phyloP scores from a whole-genome alignment of 371 early-diverging fungal genomes.

The Amoeboaphelidium occidentale region DNA sequence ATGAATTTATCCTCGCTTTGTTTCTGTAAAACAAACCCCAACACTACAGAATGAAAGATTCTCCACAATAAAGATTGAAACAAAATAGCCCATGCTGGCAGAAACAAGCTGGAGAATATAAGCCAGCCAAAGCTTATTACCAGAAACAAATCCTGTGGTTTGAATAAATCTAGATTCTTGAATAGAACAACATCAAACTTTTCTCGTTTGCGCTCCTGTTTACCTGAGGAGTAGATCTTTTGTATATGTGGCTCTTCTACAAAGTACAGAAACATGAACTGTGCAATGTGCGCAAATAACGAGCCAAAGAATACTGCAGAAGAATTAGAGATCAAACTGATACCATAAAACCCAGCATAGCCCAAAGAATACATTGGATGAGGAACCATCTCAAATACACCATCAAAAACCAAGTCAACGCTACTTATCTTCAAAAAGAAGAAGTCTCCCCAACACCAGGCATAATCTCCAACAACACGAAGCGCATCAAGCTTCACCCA shows the following conservation, averaged over 20 bases:
- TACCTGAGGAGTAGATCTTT: conserved; percentile 34
- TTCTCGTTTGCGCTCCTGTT: not conserved
- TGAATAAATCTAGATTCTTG: conserved; percentile 61
- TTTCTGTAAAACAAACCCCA: conserved; percentile 40
- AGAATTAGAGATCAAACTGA: conserved; percentile 46
- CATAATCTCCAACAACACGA: conserved; percentile 83
- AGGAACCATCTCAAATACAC: conserved; percentile 85
- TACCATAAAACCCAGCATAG: conserved; percentile 81
- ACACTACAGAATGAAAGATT: conserved; percentile 44
- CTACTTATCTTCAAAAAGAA: conserved; percentile 36
- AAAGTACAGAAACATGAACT: conserved; percentile 58
- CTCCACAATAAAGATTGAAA: conserved; percentile 68
- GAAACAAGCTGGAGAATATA: conserved; percentile 32
- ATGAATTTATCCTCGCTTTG: conserved; percentile 57
- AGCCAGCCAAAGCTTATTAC: conserved; percentile 45
- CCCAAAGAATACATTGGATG: conserved; percentile 97
- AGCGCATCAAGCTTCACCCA: conserved; percentile 93
- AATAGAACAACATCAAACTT: conserved; percentile 48
- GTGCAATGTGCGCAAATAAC: conserved; percentile 61
- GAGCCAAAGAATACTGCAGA: conserved; percentile 71
- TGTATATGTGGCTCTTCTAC: conserved; percentile 93
- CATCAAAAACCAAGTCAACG: conserved; percentile 67
- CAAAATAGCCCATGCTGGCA: conserved; percentile 10
- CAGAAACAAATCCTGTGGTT: conserved; percentile 52
- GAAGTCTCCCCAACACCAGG: conserved; percentile 98